These are phyloP conservation scores for Tillandsia leiboldiana DNA, from an alignment of 176 grass and related monocot species.

Conservation along the genomic window DNA sequence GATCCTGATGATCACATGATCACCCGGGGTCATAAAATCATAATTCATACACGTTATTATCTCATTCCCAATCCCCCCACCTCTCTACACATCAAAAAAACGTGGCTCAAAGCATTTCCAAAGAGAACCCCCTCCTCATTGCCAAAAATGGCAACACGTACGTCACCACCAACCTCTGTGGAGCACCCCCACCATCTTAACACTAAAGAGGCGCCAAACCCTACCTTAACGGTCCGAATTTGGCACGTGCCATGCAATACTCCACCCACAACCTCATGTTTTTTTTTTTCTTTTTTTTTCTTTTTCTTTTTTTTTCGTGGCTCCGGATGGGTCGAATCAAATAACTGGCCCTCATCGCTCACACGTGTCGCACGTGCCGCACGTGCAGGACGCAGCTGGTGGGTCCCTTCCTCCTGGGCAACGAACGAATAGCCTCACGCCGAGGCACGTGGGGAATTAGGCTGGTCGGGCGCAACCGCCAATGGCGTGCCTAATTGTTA, in stretches of 20 bases:
- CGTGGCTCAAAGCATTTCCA: background rate
- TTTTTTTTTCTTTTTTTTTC: too few relatives aligned
- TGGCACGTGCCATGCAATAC: background rate
- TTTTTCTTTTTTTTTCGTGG: background rate
- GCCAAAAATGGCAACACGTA: background rate
- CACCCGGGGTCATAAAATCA: too few relatives aligned
- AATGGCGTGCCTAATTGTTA: conserved; percentile 9
- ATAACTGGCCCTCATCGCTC: too few relatives aligned
- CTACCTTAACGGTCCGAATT: conserved; percentile 11
- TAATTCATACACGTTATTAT: too few relatives aligned
- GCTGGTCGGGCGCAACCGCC: background rate
- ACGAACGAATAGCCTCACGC: too few relatives aligned
- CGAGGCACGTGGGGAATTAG: conserved; percentile 5
- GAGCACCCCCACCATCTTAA: background rate
- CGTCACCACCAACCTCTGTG: background rate
- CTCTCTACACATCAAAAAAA: background rate
- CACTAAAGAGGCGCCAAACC: conserved; percentile 4
- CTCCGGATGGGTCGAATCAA: background rate
- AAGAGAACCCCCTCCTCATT: background rate
- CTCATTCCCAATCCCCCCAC: too few relatives aligned
- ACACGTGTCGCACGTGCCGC: too few relatives aligned
- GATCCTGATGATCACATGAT: too few relatives aligned
- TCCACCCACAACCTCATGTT: background rate
- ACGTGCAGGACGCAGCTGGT: too few relatives aligned
- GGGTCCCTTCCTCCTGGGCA: too few relatives aligned